Evolutionary conservation across 352 stramenopile species (phyloP), one percentile per base, ranked within the genome.

Genomic region (Pythium apleroticum): DNA sequence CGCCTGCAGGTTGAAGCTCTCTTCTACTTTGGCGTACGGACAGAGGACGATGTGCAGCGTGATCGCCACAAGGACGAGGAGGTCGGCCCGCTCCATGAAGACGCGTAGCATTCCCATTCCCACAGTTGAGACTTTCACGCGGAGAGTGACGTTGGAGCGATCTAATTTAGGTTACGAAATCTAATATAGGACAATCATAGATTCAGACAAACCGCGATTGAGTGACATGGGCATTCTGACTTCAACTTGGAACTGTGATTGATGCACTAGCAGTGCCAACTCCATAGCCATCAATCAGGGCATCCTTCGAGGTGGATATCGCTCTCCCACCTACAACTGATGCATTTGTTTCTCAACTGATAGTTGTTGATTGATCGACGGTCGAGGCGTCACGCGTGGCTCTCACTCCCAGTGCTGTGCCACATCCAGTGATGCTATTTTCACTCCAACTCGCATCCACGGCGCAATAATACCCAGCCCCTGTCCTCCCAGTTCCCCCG

Each of bases 1-100:
- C 11, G 97, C 98, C 83, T 99, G 97, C 20, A 98, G 75, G 70
- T 99, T 98, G 76, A 99, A 99, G 57, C 90, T 98, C 79, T 99
- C 97, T 73, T 99, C 97, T 14, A 99, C 97, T 68, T 98, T 97
- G 12, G 86, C 63, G 60, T 84, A 96, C 27, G 87, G 85, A 37
- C 84, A 91, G 10, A 87, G 67, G 20, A 65, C 57, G 7, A 91
- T 57, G 46, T 93, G 81, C 46, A 66, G 63, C 10, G 77, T 75
- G 54, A 78, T 75, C 9, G 69, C 71, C 25, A 57, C 63, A 30
- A 76, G 65, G 52, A 81, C 66, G 24, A 86, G 50, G 43, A 87
- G 46, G 43, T 87, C 81, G 22, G 49, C 60, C 6, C 19, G 28
- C 30, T 65, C 60, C 33, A 69, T 52, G 28, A 39, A 0, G 43